These are phyloP conservation scores for Aspergillus incahuasiensis DNA, from an alignment of 495 filamentous ascomycete species.

Conservation along the genomic window DNA sequence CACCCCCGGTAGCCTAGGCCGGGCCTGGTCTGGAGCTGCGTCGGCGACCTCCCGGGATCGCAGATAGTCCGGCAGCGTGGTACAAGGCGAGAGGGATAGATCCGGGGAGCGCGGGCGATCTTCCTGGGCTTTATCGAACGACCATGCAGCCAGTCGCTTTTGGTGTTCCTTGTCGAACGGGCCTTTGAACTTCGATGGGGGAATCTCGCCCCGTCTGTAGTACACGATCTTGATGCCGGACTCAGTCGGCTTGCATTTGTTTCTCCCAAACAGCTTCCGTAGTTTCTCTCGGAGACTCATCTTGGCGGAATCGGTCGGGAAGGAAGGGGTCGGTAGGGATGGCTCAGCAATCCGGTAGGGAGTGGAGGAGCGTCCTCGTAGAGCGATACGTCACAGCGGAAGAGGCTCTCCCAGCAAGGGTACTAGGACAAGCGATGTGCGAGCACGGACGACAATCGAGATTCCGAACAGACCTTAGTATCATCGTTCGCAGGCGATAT, in stretches of 20 bases:
- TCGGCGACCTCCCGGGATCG: conserved; percentile 19
- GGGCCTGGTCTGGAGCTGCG: conserved; percentile 27
- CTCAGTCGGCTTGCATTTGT: conserved; percentile 22
- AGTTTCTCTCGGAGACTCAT: conserved; percentile 48
- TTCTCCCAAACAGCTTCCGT: conserved; percentile 32
- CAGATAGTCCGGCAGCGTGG: conserved; percentile 26
- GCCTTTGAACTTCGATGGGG: conserved; percentile 49
- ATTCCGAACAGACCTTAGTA: conserved; percentile 21
- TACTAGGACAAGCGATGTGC: conserved; percentile 35
- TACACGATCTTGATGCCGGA: conserved; percentile 46
- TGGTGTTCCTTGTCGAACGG: conserved; percentile 50
- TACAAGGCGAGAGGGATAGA: conserved; percentile 37
- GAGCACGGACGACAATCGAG: conserved; percentile 29
- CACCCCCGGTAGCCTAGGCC: conserved; percentile 9
- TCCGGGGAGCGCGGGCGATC: conserved; percentile 35
- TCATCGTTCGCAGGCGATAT: conserved; percentile 22
- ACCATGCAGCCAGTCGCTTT: conserved; percentile 46
- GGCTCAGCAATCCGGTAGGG: neutral
- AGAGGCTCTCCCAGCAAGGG: conserved; percentile 33
- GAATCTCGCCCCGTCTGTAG: conserved; percentile 47
- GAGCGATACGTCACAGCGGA: conserved; percentile 25
- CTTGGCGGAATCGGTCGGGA: neutral
- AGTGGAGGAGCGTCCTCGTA: conserved; percentile 11
- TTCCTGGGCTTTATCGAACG: conserved; percentile 37
- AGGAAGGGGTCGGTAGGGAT: neutral